Percentiles rank a stretch among this genome's conserved stretches.
phyloP scores from a whole-genome alignment of 164 flowering plant genomes.

The Piper betle region DNA sequence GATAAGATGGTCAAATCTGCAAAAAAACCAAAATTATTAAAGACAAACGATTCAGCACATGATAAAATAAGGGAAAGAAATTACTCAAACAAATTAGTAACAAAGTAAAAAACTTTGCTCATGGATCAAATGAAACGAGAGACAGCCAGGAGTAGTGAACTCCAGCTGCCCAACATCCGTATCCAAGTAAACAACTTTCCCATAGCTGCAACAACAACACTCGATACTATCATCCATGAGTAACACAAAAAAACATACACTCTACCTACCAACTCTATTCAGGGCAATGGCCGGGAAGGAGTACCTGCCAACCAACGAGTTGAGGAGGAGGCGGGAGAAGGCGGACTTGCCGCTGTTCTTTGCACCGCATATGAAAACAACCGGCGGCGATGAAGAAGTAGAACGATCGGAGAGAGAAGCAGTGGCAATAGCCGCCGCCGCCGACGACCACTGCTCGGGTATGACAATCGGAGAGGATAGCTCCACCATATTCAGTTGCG shows the following conservation, averaged over 20 bases:
- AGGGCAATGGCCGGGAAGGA: no score
- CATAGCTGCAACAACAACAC: slow-evolving; percentile 34
- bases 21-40: background rate
- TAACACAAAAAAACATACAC: no score
- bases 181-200: slow-evolving; percentile 73
- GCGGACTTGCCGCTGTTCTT: slow-evolving; percentile 82
- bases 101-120: no score
- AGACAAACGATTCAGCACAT: no score
- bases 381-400: slow-evolving; percentile 33
- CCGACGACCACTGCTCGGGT: no score
- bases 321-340: slow-evolving; percentile 74
- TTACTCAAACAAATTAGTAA: no score
- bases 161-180: slow-evolving; percentile 95
- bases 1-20: slow-evolving; percentile 68
- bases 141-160: slow-evolving; percentile 84
- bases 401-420: slow-evolving; percentile 24
- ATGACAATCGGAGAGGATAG: no score
- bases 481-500: background rate
- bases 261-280: no score
- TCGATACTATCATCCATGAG: no score
- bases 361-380: slow-evolving; percentile 65
- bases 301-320: slow-evolving; percentile 52
- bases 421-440: background rate
- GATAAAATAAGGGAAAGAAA: no score
- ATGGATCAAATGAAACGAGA: slow-evolving; percentile 62